Conservation (phyloP, 2,329 filamentous ascomycete species). For the Verticillium zaregamsianum region DNA sequence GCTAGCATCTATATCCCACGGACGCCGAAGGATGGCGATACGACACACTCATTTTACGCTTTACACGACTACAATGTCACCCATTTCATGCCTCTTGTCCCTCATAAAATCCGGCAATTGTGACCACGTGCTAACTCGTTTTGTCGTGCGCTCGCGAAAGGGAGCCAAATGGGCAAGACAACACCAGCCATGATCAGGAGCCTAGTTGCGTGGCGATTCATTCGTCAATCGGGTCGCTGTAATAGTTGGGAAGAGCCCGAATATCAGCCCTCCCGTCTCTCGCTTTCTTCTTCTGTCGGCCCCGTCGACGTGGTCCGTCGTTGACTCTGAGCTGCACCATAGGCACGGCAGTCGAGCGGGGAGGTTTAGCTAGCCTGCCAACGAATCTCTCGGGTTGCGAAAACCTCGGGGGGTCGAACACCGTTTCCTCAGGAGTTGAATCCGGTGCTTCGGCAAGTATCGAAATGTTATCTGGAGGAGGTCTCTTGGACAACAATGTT, state of each 20-base stretch:
- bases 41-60: neutral
- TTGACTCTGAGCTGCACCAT: neutral
- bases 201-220: neutral
- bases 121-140: no score
- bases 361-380: slow-evolving; percentile 5
- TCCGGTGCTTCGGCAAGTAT: slow-evolving; percentile 3
- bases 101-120: neutral
- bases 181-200: no score
- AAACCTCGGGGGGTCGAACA: slow-evolving; percentile 1
- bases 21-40: slow-evolving; percentile 6
- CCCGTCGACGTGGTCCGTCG: neutral
- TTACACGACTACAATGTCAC: neutral
- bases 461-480: neutral
- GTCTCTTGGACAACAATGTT: neutral
- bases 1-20: slow-evolving; percentile 10
- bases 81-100: neutral
- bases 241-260: slow-evolving; percentile 7
- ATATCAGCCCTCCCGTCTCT: slow-evolving; percentile 10
- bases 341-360: neutral
- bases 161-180: no score
- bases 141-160: no score
- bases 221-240: slow-evolving; percentile 12
- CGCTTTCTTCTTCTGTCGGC: slow-evolving; percentile 1
- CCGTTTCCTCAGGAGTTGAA: neutral
- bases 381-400: slow-evolving; percentile 11